Evolutionary conservation across 176 grass and related monocot genomes (phyloP).

Genomic region (Phoenix dactylifera): DNA sequence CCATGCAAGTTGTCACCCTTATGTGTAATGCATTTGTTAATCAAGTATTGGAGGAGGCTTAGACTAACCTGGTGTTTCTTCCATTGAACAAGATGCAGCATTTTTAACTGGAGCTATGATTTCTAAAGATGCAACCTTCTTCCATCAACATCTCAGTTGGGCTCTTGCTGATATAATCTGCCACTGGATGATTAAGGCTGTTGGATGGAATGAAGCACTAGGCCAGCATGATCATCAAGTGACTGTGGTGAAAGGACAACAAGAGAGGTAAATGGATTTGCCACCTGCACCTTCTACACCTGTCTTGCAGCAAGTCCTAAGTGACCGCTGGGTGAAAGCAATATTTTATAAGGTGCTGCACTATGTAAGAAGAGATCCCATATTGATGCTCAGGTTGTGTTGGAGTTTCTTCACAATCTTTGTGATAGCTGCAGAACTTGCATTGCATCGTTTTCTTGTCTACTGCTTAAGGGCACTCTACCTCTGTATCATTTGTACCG

Average conservation of each 20-base stretch:
- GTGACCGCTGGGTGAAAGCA: constrained; percentile 48
- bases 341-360: constrained; percentile 52
- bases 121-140: constrained; percentile 36
- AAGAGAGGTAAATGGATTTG: background rate
- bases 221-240: background rate
- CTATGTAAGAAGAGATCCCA: constrained; percentile 32
- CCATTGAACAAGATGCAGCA: constrained; percentile 5
- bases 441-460: constrained; percentile 33
- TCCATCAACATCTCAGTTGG: constrained; percentile 30
- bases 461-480: constrained; percentile 22
- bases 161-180: constrained; percentile 35
- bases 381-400: constrained; percentile 33
- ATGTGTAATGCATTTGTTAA: too few species aligned
- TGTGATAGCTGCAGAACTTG: constrained; percentile 20
- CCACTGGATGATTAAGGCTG: constrained; percentile 39
- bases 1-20: too few species aligned
- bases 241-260: background rate
- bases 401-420: constrained; percentile 27
- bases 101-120: constrained; percentile 43
- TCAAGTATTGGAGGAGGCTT: too few species aligned
- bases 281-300: constrained; percentile 4
- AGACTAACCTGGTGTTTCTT: background rate
- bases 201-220: constrained; percentile 7
- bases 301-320: constrained; percentile 15
- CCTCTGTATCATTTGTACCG: constrained; percentile 7